Base-by-base conservation (phyloP, 306 rosid genomes). In the Casuarina equisetifolia region DNA sequence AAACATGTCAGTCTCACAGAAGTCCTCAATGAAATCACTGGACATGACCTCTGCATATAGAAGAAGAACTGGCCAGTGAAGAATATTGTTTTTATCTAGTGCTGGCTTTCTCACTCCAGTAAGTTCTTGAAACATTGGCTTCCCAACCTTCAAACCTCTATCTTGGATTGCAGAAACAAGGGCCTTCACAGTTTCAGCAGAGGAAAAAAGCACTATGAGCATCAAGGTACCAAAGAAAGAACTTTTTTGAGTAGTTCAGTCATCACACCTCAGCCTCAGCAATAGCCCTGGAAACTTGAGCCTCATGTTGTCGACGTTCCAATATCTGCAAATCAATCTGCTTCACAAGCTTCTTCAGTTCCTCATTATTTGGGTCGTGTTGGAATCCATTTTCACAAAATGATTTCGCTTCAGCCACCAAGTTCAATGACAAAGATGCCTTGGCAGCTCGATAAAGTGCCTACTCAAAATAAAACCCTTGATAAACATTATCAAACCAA, bases 11-110 rank as follows among this genome's bases (percentile, higher is more conserved):
- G 89, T 87, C 97, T 95, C 98, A 4, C 96, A 92, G 79, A 92
- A 95, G 83, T 95, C 97, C 87, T 95, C 97, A 20, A 95, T 92
- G 76, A 95, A 91, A 85, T 92, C 98, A 76, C 97, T 91, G 59
- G 97, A 91, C 98, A 92, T 95, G 85, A 91, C 93, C 88, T 91
- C 98, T 11, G 97, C 97, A 78, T 95, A 95, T 63, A 95, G 89
- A 79, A 92, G 88, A 86, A 92, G 86, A 86, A 95, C 98, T 45
- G 98, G 97, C 97, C 98, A 95, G 77, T 89, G 97, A 80, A 95
- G 91, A 78, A 91, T 88, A 46, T 86, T 91, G 79, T 78, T 85
- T 83, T 82, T 89, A 77, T 92, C 97, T 61, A 92, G 80, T 76
- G 86, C 84, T 10, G 93, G 97, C 80, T 87, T 95, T 85, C 78